Conservation (phyloP, 176 grass and related monocot species). For the Rhynchospora pubera region DNA sequence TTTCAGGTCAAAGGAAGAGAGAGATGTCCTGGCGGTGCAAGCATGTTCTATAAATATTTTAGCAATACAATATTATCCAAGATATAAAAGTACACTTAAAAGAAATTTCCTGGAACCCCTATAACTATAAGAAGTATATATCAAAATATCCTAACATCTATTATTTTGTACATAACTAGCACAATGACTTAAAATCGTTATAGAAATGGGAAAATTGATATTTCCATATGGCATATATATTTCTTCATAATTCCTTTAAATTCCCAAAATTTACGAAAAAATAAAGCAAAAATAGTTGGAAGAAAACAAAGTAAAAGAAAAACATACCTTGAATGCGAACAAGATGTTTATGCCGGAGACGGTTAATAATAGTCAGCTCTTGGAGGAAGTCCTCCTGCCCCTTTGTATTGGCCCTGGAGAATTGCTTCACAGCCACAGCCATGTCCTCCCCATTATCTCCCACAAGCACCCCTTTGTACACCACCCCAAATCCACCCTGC, state of each 20-base stretch:
- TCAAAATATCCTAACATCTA: background rate
- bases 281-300: background rate
- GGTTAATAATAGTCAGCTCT: slow-evolving; percentile 88
- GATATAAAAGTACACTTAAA: background rate
- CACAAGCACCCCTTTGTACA: slow-evolving; percentile 56
- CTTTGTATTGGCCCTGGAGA: slow-evolving; percentile 66
- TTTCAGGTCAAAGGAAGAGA: slow-evolving; percentile 1
- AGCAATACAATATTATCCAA: background rate
- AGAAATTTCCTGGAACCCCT: background rate
- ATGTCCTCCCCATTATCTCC: slow-evolving; percentile 39
- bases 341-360: slow-evolving; percentile 76
- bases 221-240: background rate
- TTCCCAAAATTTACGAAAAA: background rate
- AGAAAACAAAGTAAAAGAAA: background rate
- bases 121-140: background rate
- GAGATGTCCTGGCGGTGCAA: background rate
- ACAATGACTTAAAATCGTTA: background rate
- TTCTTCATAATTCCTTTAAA: background rate
- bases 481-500: slow-evolving; percentile 77
- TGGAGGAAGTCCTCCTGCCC: slow-evolving; percentile 84
- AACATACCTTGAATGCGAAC: slow-evolving; percentile 61
- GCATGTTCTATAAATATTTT: slow-evolving; percentile 1
- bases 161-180: background rate
- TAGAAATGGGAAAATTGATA: background rate
- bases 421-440: slow-evolving; percentile 79